A percentile compares a stretch with the other conserved stretches of the same genome.
Evolutionary conservation across 2,329 filamentous ascomycete species (phyloP).

Genomic region (Aotearoamyces nothofagi): DNA sequence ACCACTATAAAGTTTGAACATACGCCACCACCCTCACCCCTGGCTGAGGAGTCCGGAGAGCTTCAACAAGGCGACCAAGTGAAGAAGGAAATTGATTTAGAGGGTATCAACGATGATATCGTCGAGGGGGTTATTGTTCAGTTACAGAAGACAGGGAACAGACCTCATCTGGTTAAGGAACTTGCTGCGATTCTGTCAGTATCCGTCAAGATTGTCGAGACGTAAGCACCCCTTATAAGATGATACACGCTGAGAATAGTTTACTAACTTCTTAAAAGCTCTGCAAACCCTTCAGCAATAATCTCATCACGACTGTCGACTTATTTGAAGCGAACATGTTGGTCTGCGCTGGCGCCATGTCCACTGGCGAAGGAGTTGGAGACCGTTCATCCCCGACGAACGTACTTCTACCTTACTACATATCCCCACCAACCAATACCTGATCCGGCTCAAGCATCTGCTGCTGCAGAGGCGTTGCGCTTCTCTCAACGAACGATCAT

Average conservation of each 20-base stretch:
- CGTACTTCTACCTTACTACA: conserved; percentile 94
- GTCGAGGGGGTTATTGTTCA: conserved; percentile 82
- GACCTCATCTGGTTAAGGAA: conserved; percentile 90
- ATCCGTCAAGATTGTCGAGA: conserved; percentile 71
- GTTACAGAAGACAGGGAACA: conserved; percentile 77
- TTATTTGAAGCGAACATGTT: conserved; percentile 75
- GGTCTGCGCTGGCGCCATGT: conserved; percentile 66
- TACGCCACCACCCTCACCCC: conserved; percentile 69
- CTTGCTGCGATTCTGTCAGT: conserved; percentile 66
- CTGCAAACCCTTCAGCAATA: conserved; percentile 87
- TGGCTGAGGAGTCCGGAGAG: conserved; percentile 21
- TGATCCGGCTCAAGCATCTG: conserved; percentile 37
- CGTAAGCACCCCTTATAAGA: conserved; percentile 43
- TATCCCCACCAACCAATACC: conserved; percentile 71
- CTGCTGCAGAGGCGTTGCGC: conserved; percentile 23
- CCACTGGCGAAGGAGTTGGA: conserved; percentile 88
- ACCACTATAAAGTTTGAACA: conserved; percentile 40
- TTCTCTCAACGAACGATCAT: conserved; percentile 47
- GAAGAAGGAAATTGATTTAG: conserved; percentile 52
- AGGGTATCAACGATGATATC: conserved; percentile 86
- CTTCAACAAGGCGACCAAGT: conserved; percentile 23
- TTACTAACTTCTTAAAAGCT: conserved; percentile 39
- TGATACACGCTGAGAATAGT: conserved; percentile 6
- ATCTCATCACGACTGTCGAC: conserved; percentile 83
- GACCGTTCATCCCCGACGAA: conserved; percentile 80